A percentile compares a stretch with the other conserved stretches of the same genome.
phyloP scores from a whole-genome alignment of 1,139 yeast species.

The Lodderomyces orthopsilosis region DNA sequence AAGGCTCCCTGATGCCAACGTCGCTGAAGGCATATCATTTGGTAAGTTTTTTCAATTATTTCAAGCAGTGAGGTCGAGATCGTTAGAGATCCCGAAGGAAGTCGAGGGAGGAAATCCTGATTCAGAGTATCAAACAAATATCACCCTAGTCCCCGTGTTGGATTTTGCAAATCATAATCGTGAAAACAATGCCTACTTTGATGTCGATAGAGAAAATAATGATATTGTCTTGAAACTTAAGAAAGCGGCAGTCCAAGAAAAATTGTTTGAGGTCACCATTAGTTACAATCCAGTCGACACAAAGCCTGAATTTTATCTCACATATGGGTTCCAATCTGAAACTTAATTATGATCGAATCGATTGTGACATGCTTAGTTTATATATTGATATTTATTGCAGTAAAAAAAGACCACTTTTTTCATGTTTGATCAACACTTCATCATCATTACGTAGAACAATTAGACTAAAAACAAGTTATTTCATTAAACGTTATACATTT shows the following conservation, averaged over 20 bases:
- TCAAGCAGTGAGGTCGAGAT: constrained; percentile 55
- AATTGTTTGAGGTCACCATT: constrained; percentile 35
- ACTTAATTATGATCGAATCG: background rate
- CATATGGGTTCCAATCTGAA: constrained; percentile 50
- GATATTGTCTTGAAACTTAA: constrained; percentile 40
- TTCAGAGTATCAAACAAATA: constrained; percentile 45
- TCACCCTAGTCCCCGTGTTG: constrained; percentile 61
- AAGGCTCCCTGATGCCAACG: constrained; percentile 11
- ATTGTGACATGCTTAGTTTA: background rate
- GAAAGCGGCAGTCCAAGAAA: constrained; percentile 16
- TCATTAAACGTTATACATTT: background rate
- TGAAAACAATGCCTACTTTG: constrained; percentile 54
- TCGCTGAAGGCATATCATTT: constrained; percentile 19
- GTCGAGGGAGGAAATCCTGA: constrained; percentile 3
- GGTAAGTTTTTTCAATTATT: constrained; percentile 37
- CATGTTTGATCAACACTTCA: too few relatives aligned
- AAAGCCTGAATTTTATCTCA: constrained; percentile 42
- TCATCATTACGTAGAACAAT: background rate
- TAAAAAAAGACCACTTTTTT: too few relatives aligned
- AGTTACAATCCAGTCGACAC: constrained; percentile 50
- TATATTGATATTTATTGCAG: too few relatives aligned
- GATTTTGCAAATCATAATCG: constrained; percentile 65
- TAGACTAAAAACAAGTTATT: background rate
- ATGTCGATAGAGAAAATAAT: constrained; percentile 47
- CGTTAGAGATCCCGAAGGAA: constrained; percentile 58